Percentiles rank a stretch among this genome's conserved stretches.
These are phyloP conservation scores for Flaveria linearis DNA, from an alignment of 129 eudicot species.

Conservation along the genomic window DNA sequence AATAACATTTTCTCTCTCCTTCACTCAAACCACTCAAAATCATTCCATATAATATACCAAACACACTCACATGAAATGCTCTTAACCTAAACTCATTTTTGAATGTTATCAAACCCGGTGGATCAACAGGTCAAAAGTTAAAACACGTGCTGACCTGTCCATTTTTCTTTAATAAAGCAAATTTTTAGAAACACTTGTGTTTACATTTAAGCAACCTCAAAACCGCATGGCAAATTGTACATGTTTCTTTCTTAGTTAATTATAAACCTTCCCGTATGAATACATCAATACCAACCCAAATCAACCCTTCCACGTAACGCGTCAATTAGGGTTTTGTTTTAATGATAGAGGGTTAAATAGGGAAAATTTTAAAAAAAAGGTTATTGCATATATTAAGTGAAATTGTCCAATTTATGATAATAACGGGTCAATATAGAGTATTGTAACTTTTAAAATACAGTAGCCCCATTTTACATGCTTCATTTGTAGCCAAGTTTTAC, in stretches of 20 bases:
- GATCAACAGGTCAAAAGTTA: not conserved
- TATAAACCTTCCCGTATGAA: not conserved
- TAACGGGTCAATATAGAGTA: not conserved
- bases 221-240: not conserved
- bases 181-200: not conserved
- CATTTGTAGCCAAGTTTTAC: not conserved
- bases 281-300: not conserved
- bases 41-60: too few relatives aligned
- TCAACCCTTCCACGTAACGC: not conserved
- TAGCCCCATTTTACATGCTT: constrained; percentile 4
- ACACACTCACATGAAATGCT: too few relatives aligned
- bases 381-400: not conserved
- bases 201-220: not conserved
- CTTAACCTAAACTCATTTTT: not conserved
- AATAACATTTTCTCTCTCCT: too few relatives aligned
- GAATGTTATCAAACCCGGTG: not conserved
- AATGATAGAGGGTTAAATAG: not conserved
- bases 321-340: too few relatives aligned
- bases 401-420: not conserved
- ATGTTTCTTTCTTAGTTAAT: too few relatives aligned
- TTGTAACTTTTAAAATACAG: not conserved
- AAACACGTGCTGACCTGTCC: too few relatives aligned
- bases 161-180: not conserved
- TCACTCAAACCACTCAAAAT: too few relatives aligned
- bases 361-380: not conserved